Base-by-base conservation (phyloP, 306 rosid genomes). In the Sechiopsis laciniata region DNA sequence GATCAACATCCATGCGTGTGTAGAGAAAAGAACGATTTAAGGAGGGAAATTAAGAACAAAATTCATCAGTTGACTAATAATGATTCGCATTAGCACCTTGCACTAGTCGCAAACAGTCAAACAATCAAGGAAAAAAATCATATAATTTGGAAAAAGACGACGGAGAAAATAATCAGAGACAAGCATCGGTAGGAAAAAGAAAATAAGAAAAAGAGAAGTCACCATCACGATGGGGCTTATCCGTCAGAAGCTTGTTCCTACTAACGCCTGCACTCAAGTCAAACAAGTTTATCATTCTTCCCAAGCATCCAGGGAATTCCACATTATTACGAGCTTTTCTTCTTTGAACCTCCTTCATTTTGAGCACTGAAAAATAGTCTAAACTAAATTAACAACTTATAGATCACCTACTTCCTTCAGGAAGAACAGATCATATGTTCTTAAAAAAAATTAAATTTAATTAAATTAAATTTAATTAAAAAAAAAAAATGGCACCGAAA, bases 281-380 rank as follows among this genome's bases (percentile, higher is more conserved):
- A 83, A 94, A 94, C 80, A 94, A 89, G 84, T 85, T 87, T 46
- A 89, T 96, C 98, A 90, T 85, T 85, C 95, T 90, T 84, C 98
- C 98, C 84, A 90, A 61, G 77, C 98, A 94, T 58, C 98, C 98
- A 16, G 97, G 94, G 76, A 87, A 80, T 64, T 89, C 98, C 22
- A 42, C 50, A 21, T 69, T 77, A 73, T 77, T 79, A 79, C 78
- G 86, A 73, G 78, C 79, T 75, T 78, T 85, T 54, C 84, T 72
- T 74, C 76, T 84, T 82, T 82, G 90, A 55, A 83, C 71, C 67
- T 82, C 83, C 76, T 85, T 90, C 91, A 90, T 88, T 79, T 82
- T 50, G 66, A 80, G 60, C 74, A 78, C 85, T 91, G 84, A 66
- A 46, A 51, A 50, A 57, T 15, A 77, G 77, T 58, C 1, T 51